These are phyloP conservation scores for Aspergillus oerlinghausenensis DNA, from an alignment of 2,329 filamentous ascomycete species.

Conservation along the genomic window DNA sequence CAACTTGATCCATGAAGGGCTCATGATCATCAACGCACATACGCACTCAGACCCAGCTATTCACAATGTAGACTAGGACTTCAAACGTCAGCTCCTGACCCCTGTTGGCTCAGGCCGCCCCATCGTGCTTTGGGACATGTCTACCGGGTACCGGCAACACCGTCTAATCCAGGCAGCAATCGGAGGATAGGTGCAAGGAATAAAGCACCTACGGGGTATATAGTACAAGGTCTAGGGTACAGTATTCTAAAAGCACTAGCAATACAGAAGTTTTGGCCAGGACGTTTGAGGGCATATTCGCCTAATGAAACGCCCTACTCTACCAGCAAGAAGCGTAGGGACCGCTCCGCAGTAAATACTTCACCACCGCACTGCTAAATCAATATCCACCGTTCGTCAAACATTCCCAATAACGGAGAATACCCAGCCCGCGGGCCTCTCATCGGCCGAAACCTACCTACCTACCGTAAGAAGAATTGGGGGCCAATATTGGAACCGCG, in stretches of 20 bases:
- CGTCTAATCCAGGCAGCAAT: not conserved
- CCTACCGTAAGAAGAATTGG: no score
- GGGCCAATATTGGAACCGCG: no score
- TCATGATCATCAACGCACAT: not conserved
- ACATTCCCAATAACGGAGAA: not conserved
- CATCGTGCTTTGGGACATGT: not conserved
- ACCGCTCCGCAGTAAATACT: not conserved
- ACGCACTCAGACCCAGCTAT: not conserved
- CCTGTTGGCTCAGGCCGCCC: not conserved
- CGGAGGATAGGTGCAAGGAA: not conserved
- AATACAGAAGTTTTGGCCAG: no score
- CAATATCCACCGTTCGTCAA: not conserved
- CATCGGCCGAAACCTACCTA: not conserved
- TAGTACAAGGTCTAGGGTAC: not conserved
- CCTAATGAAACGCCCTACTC: not conserved
- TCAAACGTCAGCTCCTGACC: not conserved
- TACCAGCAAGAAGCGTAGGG: not conserved
- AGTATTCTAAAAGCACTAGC: not conserved
- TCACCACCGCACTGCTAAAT: no score
- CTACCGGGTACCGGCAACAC: not conserved
- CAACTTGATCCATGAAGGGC: not conserved
- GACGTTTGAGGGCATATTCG: not conserved
- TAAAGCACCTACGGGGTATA: not conserved
- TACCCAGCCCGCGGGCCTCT: not conserved
- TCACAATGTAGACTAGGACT: not conserved